Base-by-base conservation (phyloP, 2,329 filamentous ascomycete species). In the Diaporthe vexans region DNA sequence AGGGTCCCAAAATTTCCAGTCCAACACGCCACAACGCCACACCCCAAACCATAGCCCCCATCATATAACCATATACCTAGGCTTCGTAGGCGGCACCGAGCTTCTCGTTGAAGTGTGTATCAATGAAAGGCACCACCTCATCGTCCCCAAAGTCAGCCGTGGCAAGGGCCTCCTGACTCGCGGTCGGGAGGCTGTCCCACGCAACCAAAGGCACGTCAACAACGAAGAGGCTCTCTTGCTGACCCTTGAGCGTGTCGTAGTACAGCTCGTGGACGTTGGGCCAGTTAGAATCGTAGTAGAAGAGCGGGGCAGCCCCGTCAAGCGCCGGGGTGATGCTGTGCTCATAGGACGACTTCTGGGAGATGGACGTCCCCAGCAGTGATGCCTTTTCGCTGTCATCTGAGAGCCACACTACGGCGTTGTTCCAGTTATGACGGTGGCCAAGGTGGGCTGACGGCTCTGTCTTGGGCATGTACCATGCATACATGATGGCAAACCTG, bases 401-500 rank as follows among this genome's bases (percentile, higher is more conserved):
- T 43, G 80, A 76, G 29, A 83, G 77, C 80, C 82, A 83, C 35
- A 83, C 81, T 15, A 83, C 78, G 72, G 77, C 76, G 72, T 76
- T 77, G 76, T 84, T 82, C 82, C 82, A 84, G 74, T 83, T 82
- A 78, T 84, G 81, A 19, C 82, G 81, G 77, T 84, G 82, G 54
- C 81, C 82, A 5, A 82, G 74, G 8, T 82, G 82, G 8, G 74
- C 51, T 0, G 79, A 82, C 1, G 84, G 83, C 52, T 81, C 79
- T 68, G 86, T 84, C 79, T 86, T 86, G 65, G 84, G 84, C 79
- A 84, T 81, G 77, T 85, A 85, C 79, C 79, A 82, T 24, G 78
- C 76, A 76, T 82, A 82, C 81, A 82, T 81, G 69, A 82, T 78
- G 74, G 76, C 81, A 71, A 78, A 81, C 57, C 75, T 75, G 69